phyloP scores from a whole-genome alignment of 1,139 yeast genomes.

The Protomyces inouyei region DNA sequence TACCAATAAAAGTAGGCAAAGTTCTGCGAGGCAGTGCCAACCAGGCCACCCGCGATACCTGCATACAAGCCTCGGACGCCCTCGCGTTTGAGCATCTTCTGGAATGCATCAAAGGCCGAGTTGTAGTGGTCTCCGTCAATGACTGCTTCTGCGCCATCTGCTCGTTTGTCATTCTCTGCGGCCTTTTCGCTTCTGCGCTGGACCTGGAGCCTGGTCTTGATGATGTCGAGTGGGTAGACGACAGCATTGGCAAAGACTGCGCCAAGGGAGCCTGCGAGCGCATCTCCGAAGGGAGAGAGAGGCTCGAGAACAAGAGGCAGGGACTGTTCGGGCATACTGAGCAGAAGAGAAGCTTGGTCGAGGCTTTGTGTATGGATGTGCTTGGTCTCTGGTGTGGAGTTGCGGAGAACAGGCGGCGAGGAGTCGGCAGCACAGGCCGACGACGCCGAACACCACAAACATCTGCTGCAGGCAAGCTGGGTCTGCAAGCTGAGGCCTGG shows the following conservation, averaged over 20 bases:
- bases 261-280: conserved; percentile 79
- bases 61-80: conserved; percentile 61
- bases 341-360: not conserved
- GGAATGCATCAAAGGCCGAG: conserved; percentile 14
- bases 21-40: conserved; percentile 74
- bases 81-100: conserved; percentile 20
- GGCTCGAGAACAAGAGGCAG: conserved; percentile 19
- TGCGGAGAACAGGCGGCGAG: not conserved
- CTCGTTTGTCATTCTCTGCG: conserved; percentile 28
- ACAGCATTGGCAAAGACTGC: conserved; percentile 76
- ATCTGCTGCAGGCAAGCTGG: no score
- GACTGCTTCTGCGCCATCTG: conserved; percentile 28
- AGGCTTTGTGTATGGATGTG: no score
- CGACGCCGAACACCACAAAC: no score
- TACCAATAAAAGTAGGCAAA: conserved; percentile 64
- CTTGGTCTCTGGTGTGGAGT: not conserved
- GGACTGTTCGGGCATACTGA: not conserved
- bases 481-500: no score
- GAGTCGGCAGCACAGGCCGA: not conserved
- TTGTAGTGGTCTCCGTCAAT: conserved; percentile 29
- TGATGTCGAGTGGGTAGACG: conserved; percentile 83
- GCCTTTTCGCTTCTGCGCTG: conserved; percentile 30
- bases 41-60: conserved; percentile 64
- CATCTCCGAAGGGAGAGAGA: conserved; percentile 58
- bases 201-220: conserved; percentile 74